Evolutionary conservation across 345 rosid species (phyloP), one percentile per base, ranked within the genome.

Genomic region (Erodium maritimum): DNA sequence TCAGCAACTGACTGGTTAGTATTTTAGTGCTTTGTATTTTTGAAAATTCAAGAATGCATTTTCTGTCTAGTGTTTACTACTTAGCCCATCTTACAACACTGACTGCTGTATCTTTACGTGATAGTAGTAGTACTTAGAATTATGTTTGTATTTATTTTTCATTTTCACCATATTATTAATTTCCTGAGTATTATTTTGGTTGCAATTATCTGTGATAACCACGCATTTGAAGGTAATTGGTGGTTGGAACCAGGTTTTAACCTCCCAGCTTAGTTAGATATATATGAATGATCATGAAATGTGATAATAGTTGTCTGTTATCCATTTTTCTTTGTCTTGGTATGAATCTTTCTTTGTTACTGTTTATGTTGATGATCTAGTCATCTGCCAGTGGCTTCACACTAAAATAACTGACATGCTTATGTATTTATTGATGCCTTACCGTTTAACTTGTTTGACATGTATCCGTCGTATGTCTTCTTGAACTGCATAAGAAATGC

Each of bases 1-100:
- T 48, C 79, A 77, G 20, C 20, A 68, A 50, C 57, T 55, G 21
- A 56, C 71, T 55, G 95, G 98, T 88, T 65, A 65, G 88, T 73
- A 50, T 50, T 64, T 50, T 63, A 22, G 60, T 48, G 9, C n/a
- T 52, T 10, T 52, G 18, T 65, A 25, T 7, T 25, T 25, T 25
- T 25, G 33, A 7, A 25, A 7, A 7, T 25, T 25, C 33, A 25
- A 25, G 33, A 25, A 25, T 7, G 33, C 7, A 25, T 25, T 25
- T 25, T 25, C 20, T 50, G 20, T 17, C 17, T 50, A 50, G 4
- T 50, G 16, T 50, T 17, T 50, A 17, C 16, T 50, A 6, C 46
- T 37, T 3, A 37, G 10, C 46, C 46, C 10, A 37, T 37, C 46
- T 37, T 37, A n/a, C n/a, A 37, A 37, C 46, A 37, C 14, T 37